phyloP scores from a whole-genome alignment of 2,329 filamentous ascomycete genomes.

The Claviceps digitariae region DNA sequence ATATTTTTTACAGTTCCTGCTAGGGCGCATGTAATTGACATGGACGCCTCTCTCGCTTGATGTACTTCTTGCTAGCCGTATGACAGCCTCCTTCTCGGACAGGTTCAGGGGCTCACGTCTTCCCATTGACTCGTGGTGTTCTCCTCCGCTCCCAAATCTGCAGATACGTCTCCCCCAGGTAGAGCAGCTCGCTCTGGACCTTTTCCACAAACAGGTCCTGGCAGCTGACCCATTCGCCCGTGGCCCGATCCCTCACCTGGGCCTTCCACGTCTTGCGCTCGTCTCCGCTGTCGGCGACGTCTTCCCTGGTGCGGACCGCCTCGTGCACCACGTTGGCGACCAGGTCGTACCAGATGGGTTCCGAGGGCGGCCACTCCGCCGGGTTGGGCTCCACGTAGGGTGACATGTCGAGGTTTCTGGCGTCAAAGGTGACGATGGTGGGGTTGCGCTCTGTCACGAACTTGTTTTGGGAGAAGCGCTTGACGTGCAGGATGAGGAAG shows the following conservation, averaged over 20 bases:
- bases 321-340: slow-evolving; percentile 90
- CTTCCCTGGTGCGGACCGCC: slow-evolving; percentile 62
- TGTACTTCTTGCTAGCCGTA: no score
- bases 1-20: no score
- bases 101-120: background rate
- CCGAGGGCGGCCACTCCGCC: slow-evolving; percentile 51
- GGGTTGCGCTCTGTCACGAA: slow-evolving; percentile 94
- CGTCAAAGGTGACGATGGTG: slow-evolving; percentile 94
- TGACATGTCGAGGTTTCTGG: slow-evolving; percentile 66
- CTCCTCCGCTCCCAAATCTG: slow-evolving; percentile 90
- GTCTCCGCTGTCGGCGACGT: slow-evolving; percentile 81
- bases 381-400: slow-evolving; percentile 88
- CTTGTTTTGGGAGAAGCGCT: slow-evolving; percentile 93
- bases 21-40: no score
- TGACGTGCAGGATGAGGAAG: slow-evolving; percentile 87
- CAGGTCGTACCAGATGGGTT: slow-evolving; percentile 89
- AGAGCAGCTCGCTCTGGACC: slow-evolving; percentile 77
- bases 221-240: slow-evolving; percentile 80
- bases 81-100: background rate
- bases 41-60: no score
- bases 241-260: slow-evolving; percentile 68
- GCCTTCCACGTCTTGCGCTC: slow-evolving; percentile 86
- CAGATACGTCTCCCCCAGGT: slow-evolving; percentile 86
- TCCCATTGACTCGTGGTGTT: slow-evolving; percentile 1
- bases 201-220: slow-evolving; percentile 91